Evolutionary conservation across 441 rosid genomes (phyloP), one percentile per base, ranked within the genome.

Genomic region (Adansonia madagascariensis): DNA sequence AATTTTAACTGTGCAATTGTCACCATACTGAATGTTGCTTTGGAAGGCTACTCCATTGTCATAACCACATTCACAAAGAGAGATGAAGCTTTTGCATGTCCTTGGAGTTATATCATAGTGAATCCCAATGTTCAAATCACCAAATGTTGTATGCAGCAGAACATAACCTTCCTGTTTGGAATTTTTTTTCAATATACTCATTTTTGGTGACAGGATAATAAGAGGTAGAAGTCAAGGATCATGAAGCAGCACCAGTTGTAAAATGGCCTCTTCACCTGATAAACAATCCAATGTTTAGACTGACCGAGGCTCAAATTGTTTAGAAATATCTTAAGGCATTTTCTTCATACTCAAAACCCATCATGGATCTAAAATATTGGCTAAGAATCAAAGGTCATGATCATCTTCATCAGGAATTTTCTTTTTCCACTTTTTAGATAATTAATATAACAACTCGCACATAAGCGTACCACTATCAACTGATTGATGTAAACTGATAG

Each of bases 91-190:
- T 86, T 95, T 93, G 74, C 97, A 92, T 35, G 99, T 69, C 85
- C 98, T 88, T 44, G 97, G 98, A 81, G 99, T 83, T 75, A 93
- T 89, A 83, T 95, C 97, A 75, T 97, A 92, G 79, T 95, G 97
- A 31, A 31, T 31, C 35, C 35, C 35, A 31, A 31, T 31, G 35
- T 31, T 31, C 35, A 31, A 31, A 31, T 31, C 35, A 31, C 35
- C 35, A 31, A 2, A 31, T 31, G 4, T 31, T 31, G 35, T 31
- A 31, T 31, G 35, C 35, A 31, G 35, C 35, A 31, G 35, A 31
- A 31, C 35, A 31, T 31, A 31, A 31, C 4, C 35, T 31, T 31
- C 4, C 35, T 31, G 3, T 31, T 31, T 31, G 35, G 35, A 31
- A 31, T 31, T 31, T 31, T 31, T 31, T 31, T 31, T 31, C 35